Evolutionary conservation across 1,284 basidiomycete species (phyloP), one percentile per base, ranked within the genome.

Genomic region (Leccinum subfulvum): DNA sequence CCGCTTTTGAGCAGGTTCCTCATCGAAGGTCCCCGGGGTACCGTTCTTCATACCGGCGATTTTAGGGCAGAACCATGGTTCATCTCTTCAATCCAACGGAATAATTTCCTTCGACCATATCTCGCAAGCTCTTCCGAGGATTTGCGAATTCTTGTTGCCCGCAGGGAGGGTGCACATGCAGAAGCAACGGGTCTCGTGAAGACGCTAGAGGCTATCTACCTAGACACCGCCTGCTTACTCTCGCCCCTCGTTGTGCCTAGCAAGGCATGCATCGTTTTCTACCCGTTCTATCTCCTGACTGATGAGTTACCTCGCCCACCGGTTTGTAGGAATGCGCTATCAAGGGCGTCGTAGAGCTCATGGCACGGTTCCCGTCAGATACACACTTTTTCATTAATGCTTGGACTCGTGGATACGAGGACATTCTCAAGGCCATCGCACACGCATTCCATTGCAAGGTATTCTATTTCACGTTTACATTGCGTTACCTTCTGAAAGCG

Each of bases 341-440:
- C 0, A 68, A 78, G 30, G 90, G 88, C 4, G 77, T 96, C 3
- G 75, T 94, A 21, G 75, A 84, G 9, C 79, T 95, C 1, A 89
- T 97, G 76, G 78, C 79, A 5, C 69, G 86, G 9, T 92, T 88
- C 66, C 91, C 94, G 0, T 64, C 78, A 0, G 78, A 81, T 5
- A 89, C 88, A 0, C 80, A 85, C 56, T 97, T 98, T 77, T 98
- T 93, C 77, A 82, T 98, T 65, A 95, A 98, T 68, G 75, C 84
- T 0, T 98, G 96, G 95, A 97, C 95, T 0, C 95, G 91, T 88
- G 95, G 96, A 1, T 94, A 94, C 72, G 93, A 95, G 74, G 91
- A 94, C 54, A 78, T 94, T 16, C 79, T 95, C 33, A 92, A 93
- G 71, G 89, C 82, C 0, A 79, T 97, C 2, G 83, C 89, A 0